Conservation (phyloP, 345 rosid genomes). For the Populus ilicifolia region DNA sequence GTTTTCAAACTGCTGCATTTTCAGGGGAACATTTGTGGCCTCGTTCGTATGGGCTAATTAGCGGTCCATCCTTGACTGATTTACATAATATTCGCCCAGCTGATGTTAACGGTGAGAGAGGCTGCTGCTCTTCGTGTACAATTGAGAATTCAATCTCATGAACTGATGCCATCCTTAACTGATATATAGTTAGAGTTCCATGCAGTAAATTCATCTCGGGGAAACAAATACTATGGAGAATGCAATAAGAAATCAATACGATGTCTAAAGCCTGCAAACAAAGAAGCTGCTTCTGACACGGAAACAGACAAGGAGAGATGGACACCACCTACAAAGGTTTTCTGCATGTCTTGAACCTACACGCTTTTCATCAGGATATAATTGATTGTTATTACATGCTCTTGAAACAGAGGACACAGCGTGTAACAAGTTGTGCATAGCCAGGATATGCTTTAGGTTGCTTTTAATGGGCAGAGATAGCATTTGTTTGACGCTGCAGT, state of each 20-base stretch:
- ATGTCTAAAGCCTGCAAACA: constrained; percentile 18
- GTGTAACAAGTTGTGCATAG: neutral
- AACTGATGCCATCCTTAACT: neutral
- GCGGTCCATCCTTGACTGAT: constrained; percentile 6
- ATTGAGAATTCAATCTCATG: neutral
- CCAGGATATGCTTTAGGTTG: neutral
- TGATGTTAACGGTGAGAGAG: constrained; percentile 16
- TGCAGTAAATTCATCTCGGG: constrained; percentile 20
- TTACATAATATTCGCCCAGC: constrained; percentile 21
- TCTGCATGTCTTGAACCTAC: neutral
- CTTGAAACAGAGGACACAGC: neutral
- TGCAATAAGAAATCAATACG: neutral
- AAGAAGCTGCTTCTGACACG: constrained; percentile 17
- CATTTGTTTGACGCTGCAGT: neutral
- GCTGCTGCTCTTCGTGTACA: neutral
- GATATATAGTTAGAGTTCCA: neutral
- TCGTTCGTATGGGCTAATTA: constrained; percentile 20
- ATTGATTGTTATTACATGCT: neutral
- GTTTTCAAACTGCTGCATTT: neutral
- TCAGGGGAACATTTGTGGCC: constrained; percentile 27
- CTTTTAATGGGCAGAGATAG: neutral
- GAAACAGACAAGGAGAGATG: constrained; percentile 24
- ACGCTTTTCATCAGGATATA: neutral
- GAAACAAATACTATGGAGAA: constrained; percentile 24
- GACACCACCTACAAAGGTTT: constrained; percentile 21